Conservation (phyloP, 805 yeast genomes). For the Cyberlindnera saturnus region DNA sequence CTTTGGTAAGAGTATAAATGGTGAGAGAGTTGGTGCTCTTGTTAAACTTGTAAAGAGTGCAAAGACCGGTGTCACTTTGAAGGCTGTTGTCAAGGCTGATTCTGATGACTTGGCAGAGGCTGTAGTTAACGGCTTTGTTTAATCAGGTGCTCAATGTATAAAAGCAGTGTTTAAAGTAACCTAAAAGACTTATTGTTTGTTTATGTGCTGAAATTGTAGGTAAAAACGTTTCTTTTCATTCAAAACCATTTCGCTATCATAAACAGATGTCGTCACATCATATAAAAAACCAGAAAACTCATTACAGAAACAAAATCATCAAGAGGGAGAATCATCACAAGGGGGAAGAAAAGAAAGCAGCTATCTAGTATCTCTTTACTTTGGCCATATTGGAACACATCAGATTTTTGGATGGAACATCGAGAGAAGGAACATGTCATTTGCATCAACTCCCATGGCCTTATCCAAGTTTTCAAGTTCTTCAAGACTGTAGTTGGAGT, state of each 20-base stretch:
- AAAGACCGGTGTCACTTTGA: slow-evolving; percentile 39
- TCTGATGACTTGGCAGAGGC: slow-evolving; percentile 39
- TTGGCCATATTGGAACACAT: background rate
- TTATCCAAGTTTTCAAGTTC: slow-evolving; percentile 24
- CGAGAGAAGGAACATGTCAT: slow-evolving; percentile 20
- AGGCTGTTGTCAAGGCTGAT: slow-evolving; percentile 36
- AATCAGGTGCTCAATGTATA: background rate
- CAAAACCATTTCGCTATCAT: too few species aligned
- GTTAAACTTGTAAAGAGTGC: slow-evolving; percentile 38
- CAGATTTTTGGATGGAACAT: slow-evolving; percentile 14
- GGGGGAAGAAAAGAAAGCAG: background rate
- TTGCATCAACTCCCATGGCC: slow-evolving; percentile 24
- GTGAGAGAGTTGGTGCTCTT: slow-evolving; percentile 37
- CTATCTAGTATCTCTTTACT: too few species aligned
- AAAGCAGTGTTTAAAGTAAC: too few species aligned
- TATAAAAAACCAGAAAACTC: background rate
- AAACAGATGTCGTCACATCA: background rate
- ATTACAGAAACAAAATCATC: background rate
- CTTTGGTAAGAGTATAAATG: slow-evolving; percentile 62
- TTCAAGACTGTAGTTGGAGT: slow-evolving; percentile 18
- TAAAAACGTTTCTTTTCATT: too few species aligned
- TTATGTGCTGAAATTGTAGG: too few species aligned
- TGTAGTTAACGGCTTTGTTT: slow-evolving; percentile 46
- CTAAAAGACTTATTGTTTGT: too few species aligned
- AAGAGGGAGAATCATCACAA: background rate